A percentile compares a stretch with the other conserved stretches of the same genome.
phyloP scores from a whole-genome alignment of 202 grass and related monocot species.

The Setaria viridis region DNA sequence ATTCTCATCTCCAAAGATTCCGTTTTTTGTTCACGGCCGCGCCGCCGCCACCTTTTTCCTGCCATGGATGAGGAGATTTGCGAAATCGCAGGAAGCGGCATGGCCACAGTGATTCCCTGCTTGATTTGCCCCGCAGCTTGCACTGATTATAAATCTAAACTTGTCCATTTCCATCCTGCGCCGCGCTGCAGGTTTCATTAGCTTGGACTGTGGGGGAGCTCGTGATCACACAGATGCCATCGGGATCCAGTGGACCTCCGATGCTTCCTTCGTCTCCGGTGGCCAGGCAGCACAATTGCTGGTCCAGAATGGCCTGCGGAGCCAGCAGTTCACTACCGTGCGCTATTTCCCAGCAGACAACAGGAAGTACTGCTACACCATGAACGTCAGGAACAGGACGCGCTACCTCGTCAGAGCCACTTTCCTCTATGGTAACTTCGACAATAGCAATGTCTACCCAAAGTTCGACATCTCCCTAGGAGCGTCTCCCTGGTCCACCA shows the following conservation, averaged over 20 bases:
- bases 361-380: slow-evolving; percentile 94
- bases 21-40: not conserved
- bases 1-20: slow-evolving; percentile 12
- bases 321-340: slow-evolving; percentile 53
- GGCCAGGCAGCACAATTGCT: slow-evolving; percentile 58
- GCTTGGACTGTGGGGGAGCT: slow-evolving; percentile 87
- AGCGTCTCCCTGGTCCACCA: slow-evolving; percentile 77
- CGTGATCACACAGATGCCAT: slow-evolving; percentile 70
- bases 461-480: slow-evolving; percentile 90
- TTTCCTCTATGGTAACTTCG: slow-evolving; percentile 95
- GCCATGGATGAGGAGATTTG: not conserved
- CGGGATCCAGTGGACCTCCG: slow-evolving; percentile 87
- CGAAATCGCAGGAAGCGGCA: not conserved
- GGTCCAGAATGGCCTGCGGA: slow-evolving; percentile 37
- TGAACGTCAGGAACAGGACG: slow-evolving; percentile 88
- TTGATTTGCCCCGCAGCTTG: too few relatives aligned
- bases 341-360: slow-evolving; percentile 83
- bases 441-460: slow-evolving; percentile 94
- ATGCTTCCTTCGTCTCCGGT: slow-evolving; percentile 58
- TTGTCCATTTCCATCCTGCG: not conserved
- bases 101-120: too few relatives aligned
- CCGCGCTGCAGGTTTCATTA: slow-evolving; percentile 75
- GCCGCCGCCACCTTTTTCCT: not conserved
- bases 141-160: not conserved
- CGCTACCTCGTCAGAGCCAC: slow-evolving; percentile 89